Evolutionary conservation across 768 basidiomycete species (phyloP).

Genomic region (Megacollybia marginata): DNA sequence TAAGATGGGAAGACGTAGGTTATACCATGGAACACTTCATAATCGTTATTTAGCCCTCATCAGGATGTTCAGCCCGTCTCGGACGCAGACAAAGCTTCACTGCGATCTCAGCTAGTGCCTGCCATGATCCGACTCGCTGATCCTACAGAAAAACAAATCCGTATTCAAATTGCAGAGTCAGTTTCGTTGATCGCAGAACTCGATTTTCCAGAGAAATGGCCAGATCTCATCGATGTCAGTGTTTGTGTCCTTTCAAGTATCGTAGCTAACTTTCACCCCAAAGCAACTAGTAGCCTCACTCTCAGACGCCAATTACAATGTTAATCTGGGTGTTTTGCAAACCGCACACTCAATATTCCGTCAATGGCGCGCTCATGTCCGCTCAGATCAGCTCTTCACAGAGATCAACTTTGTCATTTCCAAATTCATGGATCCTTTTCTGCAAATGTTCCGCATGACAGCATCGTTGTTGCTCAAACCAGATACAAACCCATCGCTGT

Average conservation of each 20-base stretch:
- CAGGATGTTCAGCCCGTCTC: constrained; percentile 70
- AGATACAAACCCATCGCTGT: constrained; percentile 24
- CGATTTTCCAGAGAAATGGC: constrained; percentile 90
- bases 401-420: constrained; percentile 88
- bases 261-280: constrained; percentile 2
- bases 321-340: constrained; percentile 87
- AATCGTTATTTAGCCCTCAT: constrained; percentile 5
- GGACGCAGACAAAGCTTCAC: constrained; percentile 60
- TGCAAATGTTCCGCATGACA: constrained; percentile 72
- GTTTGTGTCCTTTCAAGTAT: not conserved
- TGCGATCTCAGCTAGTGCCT: constrained; percentile 77
- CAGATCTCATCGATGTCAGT: constrained; percentile 83
- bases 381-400: constrained; percentile 78
- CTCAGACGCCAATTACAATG: constrained; percentile 70
- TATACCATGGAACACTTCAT: constrained; percentile 1
- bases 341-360: constrained; percentile 95
- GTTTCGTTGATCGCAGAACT: constrained; percentile 85
- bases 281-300: constrained; percentile 88
- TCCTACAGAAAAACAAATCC: constrained; percentile 62
- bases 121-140: constrained; percentile 85
- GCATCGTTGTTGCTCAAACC: constrained; percentile 42
- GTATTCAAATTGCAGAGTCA: constrained; percentile 87
- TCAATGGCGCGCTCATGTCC: constrained; percentile 87
- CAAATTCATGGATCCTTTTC: constrained; percentile 79
- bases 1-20: constrained; percentile 83